These are phyloP conservation scores for Xanthoconium stramineum DNA, from an alignment of 768 basidiomycete species.

Conservation along the genomic window DNA sequence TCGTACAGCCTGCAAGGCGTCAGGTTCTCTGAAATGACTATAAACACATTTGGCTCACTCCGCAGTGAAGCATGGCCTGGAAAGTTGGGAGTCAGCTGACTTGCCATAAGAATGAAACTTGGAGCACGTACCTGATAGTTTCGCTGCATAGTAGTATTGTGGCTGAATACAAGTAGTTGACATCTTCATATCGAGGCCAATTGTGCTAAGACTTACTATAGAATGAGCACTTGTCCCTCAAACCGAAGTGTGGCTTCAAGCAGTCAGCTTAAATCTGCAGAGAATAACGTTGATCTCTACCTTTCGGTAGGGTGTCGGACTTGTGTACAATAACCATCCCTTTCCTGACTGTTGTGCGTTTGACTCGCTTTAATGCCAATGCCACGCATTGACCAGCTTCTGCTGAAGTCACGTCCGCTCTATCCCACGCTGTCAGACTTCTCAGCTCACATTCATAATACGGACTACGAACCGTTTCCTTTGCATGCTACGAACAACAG, in stretches of 20 bases:
- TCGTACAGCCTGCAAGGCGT: constrained; percentile 63
- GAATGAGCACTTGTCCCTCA: constrained; percentile 89
- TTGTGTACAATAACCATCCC: constrained; percentile 92
- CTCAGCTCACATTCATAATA: neutral
- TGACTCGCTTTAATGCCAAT: constrained; percentile 86
- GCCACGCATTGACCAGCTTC: constrained; percentile 97
- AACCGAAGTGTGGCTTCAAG: constrained; percentile 72
- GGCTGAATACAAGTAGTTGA: constrained; percentile 40
- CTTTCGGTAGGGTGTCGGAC: constrained; percentile 73
- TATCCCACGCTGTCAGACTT: constrained; percentile 24
- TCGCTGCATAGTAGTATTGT: constrained; percentile 89
- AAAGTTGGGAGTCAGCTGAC: neutral
- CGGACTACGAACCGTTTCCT: constrained; percentile 67
- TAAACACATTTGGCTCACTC: constrained; percentile 44
- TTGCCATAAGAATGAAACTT: neutral
- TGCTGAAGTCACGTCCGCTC: constrained; percentile 76
- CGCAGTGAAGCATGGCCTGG: constrained; percentile 91
- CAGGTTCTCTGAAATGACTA: neutral
- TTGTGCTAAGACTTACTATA: constrained; percentile 62
- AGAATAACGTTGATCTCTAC: constrained; percentile 34
- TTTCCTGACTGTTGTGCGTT: constrained; percentile 78
- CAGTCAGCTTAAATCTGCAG: neutral
- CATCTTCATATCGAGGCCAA: neutral
- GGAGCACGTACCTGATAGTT: constrained; percentile 74
- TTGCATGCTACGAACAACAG: constrained; percentile 88